A percentile compares a stretch with the other conserved stretches of the same genome.
Conservation (phyloP, 2,329 filamentous ascomycete genomes). For the Apiospora kogelbergensis region DNA sequence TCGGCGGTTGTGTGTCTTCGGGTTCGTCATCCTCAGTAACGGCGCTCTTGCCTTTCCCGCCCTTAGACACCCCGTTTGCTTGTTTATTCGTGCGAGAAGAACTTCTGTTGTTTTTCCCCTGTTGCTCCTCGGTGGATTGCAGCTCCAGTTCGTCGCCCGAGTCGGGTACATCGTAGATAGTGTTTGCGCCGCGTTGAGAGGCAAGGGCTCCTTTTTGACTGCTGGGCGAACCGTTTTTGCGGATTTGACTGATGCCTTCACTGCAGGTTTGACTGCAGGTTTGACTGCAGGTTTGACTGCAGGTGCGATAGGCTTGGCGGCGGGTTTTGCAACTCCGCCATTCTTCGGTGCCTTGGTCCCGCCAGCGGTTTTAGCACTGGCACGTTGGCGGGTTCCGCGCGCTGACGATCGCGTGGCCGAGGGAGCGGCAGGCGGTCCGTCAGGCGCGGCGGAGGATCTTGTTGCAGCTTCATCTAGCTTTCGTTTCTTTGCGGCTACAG, state of each 20-base stretch:
- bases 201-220: background rate
- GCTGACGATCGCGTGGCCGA: slow-evolving; percentile 9
- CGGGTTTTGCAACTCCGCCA: background rate
- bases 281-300: background rate
- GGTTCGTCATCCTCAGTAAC: background rate
- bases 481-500: slow-evolving; percentile 10
- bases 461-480: slow-evolving; percentile 2
- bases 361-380: background rate
- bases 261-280: background rate
- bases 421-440: slow-evolving; percentile 8
- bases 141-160: slow-evolving; percentile 26
- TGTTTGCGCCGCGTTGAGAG: slow-evolving; percentile 20
- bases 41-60: background rate
- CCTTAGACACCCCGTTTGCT: background rate
- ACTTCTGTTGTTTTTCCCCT: slow-evolving; percentile 9
- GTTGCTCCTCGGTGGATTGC: background rate
- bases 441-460: background rate
- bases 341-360: background rate
- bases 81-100: background rate
- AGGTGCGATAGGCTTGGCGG: background rate
- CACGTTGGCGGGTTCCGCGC: background rate
- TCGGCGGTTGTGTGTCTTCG: background rate
- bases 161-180: slow-evolving; percentile 29
- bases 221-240: background rate
- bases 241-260: background rate